phyloP scores from a whole-genome alignment of 1,139 yeast species.

The Lodderomyces orthopsilosis region DNA sequence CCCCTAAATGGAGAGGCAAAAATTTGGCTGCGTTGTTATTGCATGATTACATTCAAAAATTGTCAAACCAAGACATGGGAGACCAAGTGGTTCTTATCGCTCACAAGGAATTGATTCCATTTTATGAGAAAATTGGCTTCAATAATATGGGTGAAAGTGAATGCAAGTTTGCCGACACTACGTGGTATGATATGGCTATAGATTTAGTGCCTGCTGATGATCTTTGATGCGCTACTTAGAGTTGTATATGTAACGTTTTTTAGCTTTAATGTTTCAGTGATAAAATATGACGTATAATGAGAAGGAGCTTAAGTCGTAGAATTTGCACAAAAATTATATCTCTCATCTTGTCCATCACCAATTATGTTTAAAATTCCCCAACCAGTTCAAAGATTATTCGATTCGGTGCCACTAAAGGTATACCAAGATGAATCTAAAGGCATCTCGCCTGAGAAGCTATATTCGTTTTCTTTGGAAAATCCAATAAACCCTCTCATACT shows the following conservation, averaged over 20 bases:
- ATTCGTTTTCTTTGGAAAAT: conserved; percentile 15
- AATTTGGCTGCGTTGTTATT: conserved; percentile 79
- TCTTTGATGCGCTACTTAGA: conserved; percentile 9
- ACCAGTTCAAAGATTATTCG: conserved; percentile 43
- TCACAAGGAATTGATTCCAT: conserved; percentile 65
- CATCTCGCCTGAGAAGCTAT: conserved; percentile 18
- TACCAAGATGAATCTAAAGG: conserved; percentile 28
- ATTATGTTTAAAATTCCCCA: conserved; percentile 36
- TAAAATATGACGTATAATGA: neutral
- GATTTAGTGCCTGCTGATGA: conserved; percentile 64
- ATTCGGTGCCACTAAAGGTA: conserved; percentile 45
- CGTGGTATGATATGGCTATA: conserved; percentile 67
- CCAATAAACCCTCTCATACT: conserved; percentile 25
- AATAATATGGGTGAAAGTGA: conserved; percentile 58
- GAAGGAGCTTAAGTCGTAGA: no score
- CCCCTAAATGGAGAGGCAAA: conserved; percentile 76
- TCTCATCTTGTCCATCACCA: no score
- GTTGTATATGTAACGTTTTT: neutral
- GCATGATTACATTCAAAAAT: conserved; percentile 87
- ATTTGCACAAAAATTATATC: no score
- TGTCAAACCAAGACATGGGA: conserved; percentile 85
- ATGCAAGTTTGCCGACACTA: conserved; percentile 56
- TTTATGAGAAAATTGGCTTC: conserved; percentile 81
- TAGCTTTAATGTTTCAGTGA: neutral
- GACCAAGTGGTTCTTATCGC: conserved; percentile 73